phyloP scores from a whole-genome alignment of 495 filamentous ascomycete species.

The Podospora didyma region DNA sequence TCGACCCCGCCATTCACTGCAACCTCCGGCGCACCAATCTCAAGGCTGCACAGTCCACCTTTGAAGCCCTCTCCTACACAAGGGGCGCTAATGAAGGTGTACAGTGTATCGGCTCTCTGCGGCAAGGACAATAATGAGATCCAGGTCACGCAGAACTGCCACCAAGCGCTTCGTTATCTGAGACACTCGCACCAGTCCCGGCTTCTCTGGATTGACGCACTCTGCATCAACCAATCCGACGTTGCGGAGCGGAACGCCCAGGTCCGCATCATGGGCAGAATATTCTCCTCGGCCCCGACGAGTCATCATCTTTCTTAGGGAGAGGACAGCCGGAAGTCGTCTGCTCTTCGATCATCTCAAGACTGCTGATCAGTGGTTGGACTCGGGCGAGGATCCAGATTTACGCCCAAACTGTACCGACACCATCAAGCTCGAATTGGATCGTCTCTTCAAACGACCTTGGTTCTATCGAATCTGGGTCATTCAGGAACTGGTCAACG shows the following conservation, averaged over 20 bases:
- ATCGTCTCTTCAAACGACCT: not conserved
- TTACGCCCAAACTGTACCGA: not conserved
- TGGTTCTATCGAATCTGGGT: conserved; percentile 1
- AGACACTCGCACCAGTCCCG: not conserved
- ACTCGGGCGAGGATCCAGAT: not conserved
- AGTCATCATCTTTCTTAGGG: not conserved
- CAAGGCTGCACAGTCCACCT: too few species aligned
- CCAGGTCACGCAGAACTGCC: not conserved
- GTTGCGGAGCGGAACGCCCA: not conserved
- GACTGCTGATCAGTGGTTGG: not conserved
- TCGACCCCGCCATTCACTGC: not conserved
- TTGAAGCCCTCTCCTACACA: too few species aligned
- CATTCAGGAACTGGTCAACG: not conserved
- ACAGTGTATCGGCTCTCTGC: too few species aligned
- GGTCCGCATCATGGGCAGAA: not conserved
- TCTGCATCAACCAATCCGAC: conserved; percentile 1
- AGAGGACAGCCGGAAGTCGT: not conserved
- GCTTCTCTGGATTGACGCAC: not conserved
- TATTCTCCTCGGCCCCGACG: not conserved
- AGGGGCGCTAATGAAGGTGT: too few species aligned
- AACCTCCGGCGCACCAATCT: too few species aligned
- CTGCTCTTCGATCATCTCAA: not conserved
- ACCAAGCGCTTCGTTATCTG: not conserved
- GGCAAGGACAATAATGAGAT: too few species aligned
- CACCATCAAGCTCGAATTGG: not conserved